Conservation (phyloP, 2,329 filamentous ascomycete genomes). For the Cladorrhinum sp. region DNA sequence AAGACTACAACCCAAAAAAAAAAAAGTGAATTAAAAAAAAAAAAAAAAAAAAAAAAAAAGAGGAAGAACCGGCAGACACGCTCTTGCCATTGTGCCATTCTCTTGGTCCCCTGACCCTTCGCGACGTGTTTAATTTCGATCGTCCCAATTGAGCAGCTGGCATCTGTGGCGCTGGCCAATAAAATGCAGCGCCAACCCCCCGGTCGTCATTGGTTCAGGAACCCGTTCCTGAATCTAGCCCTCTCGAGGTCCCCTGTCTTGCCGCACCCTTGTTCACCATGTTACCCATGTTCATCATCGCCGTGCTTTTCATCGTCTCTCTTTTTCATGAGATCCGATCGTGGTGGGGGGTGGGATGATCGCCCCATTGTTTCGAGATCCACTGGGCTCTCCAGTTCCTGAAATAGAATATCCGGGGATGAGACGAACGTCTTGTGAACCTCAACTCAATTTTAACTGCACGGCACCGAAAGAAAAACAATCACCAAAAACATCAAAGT, state of each 20-base stretch:
- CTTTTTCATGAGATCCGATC: background rate
- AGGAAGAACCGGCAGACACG: constrained; percentile 2
- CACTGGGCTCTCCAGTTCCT: background rate
- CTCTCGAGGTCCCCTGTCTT: background rate
- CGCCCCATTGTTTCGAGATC: background rate
- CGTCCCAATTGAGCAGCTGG: constrained; percentile 24
- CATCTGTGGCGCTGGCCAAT: constrained; percentile 24
- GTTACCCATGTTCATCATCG: too few relatives aligned
- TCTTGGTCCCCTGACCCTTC: constrained; percentile 13
- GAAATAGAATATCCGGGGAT: background rate
- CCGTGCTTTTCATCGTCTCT: background rate
- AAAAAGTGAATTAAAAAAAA: background rate
- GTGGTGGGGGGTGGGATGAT: background rate
- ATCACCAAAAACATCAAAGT: background rate
- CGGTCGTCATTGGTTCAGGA: constrained; percentile 23
- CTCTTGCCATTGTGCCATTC: constrained; percentile 1
- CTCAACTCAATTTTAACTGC: background rate
- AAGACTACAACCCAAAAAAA: background rate
- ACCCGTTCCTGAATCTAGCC: constrained; percentile 17
- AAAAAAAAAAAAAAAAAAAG: background rate
- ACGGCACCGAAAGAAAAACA: background rate
- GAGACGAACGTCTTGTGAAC: background rate
- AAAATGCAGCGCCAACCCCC: constrained; percentile 18
- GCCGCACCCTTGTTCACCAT: background rate
- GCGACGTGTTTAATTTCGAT: constrained; percentile 28